A percentile compares a stretch with the other conserved stretches of the same genome.
phyloP scores from a whole-genome alignment of 140 eudicot genomes.

The Senecio squalidus region DNA sequence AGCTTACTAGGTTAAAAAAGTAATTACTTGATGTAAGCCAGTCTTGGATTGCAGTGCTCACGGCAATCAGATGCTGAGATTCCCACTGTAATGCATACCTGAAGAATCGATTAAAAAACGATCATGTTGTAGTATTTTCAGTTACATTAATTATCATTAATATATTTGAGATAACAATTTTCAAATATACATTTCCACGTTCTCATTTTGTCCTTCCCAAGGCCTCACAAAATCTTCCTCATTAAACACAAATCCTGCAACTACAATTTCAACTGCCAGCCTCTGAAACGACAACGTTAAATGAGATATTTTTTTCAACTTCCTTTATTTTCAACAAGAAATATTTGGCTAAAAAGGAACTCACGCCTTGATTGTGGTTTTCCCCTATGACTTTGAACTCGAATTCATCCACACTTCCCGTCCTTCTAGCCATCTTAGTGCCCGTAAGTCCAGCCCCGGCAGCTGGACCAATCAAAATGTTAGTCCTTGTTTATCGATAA shows the following conservation, averaged over 20 bases:
- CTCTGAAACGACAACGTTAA: slow-evolving; percentile 44
- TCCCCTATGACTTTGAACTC: slow-evolving; percentile 85
- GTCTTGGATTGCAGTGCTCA: slow-evolving; percentile 96
- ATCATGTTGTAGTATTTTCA: not conserved
- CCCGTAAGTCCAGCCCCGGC: slow-evolving; percentile 99
- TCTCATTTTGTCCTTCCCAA: slow-evolving; percentile 75
- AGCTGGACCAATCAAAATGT: slow-evolving; percentile 44
- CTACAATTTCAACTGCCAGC: slow-evolving; percentile 75
- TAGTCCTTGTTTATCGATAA: slow-evolving; percentile 7
- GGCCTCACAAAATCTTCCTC: slow-evolving; percentile 69
- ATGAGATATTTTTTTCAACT: slow-evolving; percentile 18
- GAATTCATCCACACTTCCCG: slow-evolving; percentile 85
- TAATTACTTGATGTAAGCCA: slow-evolving; percentile 86
- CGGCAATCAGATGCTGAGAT: slow-evolving; percentile 89
- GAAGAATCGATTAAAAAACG: not conserved
- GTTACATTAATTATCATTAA: not conserved
- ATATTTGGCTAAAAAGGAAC: slow-evolving; percentile 18
- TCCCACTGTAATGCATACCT: slow-evolving; percentile 98
- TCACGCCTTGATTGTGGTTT: slow-evolving; percentile 84
- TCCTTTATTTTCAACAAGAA: not conserved
- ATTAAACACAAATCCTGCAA: slow-evolving; percentile 76
- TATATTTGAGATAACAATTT: too few relatives aligned
- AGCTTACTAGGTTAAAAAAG: not conserved
- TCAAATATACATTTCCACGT: slow-evolving; percentile 82
- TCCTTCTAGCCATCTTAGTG: slow-evolving; percentile 90